phyloP scores from a whole-genome alignment of 2,329 filamentous ascomycete genomes.

The Scedosporium apiospermum region DNA sequence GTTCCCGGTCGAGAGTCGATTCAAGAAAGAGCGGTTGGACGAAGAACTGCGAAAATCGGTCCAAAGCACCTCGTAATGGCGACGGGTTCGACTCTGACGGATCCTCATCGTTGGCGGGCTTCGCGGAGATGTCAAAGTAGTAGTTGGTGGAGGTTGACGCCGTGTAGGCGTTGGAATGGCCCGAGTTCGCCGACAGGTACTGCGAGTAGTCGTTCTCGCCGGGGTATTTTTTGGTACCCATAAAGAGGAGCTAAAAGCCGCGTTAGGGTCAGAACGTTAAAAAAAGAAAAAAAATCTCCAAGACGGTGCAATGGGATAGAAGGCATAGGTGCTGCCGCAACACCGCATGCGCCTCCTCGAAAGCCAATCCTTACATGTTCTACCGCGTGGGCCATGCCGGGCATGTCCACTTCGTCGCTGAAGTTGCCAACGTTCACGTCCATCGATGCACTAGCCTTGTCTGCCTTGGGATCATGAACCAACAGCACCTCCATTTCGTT shows the following conservation, averaged over 20 bases:
- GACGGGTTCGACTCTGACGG: constrained; percentile 47
- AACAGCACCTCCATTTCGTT: constrained; percentile 87
- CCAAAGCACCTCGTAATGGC: constrained; percentile 68
- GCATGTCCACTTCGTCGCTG: constrained; percentile 83
- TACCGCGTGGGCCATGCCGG: constrained; percentile 90
- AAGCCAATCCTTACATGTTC: constrained; percentile 56
- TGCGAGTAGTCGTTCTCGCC: constrained; percentile 92
- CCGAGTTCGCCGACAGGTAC: constrained; percentile 83
- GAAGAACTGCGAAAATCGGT: constrained; percentile 92
- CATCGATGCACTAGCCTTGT: constrained; percentile 91
- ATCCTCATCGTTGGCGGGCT: constrained; percentile 52
- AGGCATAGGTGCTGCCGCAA: background rate
- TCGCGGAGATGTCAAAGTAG: constrained; percentile 89
- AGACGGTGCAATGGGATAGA: constrained; percentile 11
- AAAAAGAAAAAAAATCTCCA: background rate
- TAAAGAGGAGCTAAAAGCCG: constrained; percentile 63
- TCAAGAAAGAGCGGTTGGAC: constrained; percentile 78
- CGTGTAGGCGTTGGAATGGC: constrained; percentile 91
- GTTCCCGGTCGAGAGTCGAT: constrained; percentile 75
- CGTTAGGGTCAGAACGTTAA: background rate
- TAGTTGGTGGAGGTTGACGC: constrained; percentile 92
- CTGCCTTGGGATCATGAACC: constrained; percentile 88
- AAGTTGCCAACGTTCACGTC: constrained; percentile 96
- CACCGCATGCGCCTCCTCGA: background rate
- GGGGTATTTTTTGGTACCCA: constrained; percentile 98